Conservation (phyloP, 441 rosid genomes). For the Adansonia grandidieri region DNA sequence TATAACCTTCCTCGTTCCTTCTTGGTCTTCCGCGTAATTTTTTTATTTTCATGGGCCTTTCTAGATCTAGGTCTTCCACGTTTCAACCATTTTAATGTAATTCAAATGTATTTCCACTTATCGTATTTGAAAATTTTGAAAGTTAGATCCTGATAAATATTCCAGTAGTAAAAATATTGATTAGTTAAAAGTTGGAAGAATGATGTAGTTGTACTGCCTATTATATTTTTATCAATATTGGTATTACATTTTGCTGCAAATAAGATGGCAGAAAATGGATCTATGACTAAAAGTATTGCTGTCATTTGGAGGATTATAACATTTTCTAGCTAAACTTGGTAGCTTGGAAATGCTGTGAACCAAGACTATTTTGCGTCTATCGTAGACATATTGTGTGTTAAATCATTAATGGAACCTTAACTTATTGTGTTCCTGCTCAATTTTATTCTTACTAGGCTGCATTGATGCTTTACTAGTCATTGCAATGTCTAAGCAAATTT, state of each 20-base stretch:
- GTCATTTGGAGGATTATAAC: background rate
- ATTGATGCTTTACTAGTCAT: background rate
- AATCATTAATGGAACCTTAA: background rate
- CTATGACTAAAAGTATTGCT: background rate
- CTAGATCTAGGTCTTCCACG: constrained; percentile 2
- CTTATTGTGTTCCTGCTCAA: background rate
- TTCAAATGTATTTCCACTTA: constrained; percentile 3
- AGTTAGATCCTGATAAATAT: background rate
- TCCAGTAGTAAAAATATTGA: background rate
- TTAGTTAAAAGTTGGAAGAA: background rate
- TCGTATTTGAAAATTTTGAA: too few relatives aligned
- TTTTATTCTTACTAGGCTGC: background rate
- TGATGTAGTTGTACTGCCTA: background rate
- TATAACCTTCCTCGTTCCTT: background rate
- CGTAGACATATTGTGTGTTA: background rate
- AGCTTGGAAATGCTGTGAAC: background rate
- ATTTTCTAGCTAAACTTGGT: constrained; percentile 8
- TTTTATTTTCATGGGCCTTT: background rate
- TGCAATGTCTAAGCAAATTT: background rate
- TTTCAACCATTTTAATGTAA: constrained; percentile 1
- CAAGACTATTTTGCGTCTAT: background rate
- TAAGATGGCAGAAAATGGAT: background rate
- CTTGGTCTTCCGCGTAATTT: background rate
- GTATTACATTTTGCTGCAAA: background rate
- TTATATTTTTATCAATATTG: background rate